Evolutionary conservation across 768 basidiomycete genomes (phyloP), one percentile per base, ranked within the genome.

Genomic region (Butyriboletus loyo): DNA sequence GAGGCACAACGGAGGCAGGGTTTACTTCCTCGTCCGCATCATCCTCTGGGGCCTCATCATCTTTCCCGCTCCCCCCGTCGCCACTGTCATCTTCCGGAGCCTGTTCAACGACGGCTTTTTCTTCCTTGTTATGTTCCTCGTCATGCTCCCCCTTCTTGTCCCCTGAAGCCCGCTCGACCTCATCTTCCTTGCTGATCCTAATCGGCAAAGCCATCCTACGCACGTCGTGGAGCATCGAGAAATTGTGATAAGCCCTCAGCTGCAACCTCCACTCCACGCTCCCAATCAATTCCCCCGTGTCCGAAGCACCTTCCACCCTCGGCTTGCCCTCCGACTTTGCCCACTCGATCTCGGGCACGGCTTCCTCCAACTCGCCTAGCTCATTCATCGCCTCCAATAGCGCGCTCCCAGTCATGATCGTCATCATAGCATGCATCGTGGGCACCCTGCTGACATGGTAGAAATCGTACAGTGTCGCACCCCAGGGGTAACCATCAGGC

Each of bases 381-480:
- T 27, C 44, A 15, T 54, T 21, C 52, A 63, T 54, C 11, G 22
- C 49, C 6, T 46, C 40, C 9, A 50, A 32, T 7, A 68, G n/a
- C 22, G 37, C 55, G 31, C 66, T 70, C 35, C 66, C 62, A 0
- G 64, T 57, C 49, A 53, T 52, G 8, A 32, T 32, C 15, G 59
- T 37, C 0, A 54, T 15, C 4, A 17, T 3, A 7, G 0, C 0
- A 0, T 1, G 14, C 1, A 21, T 3, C 0, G 13, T 0, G 0
- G 64, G 66, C 1, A 61, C 0, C 24, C 44, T 46, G 28, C 19
- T 5, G 19, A 66, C 60, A 5, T 21, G 0, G 32, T 38, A 70
- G 32, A 70, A 46, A 32, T 71, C 69, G 31, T 57, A 64, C 11
- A 70, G 46, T 8, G 68, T 69, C 0, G 55, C 66, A 4, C 56